These are phyloP conservation scores for Aspergillus baeticus DNA, from an alignment of 495 filamentous ascomycete species.

Conservation along the genomic window DNA sequence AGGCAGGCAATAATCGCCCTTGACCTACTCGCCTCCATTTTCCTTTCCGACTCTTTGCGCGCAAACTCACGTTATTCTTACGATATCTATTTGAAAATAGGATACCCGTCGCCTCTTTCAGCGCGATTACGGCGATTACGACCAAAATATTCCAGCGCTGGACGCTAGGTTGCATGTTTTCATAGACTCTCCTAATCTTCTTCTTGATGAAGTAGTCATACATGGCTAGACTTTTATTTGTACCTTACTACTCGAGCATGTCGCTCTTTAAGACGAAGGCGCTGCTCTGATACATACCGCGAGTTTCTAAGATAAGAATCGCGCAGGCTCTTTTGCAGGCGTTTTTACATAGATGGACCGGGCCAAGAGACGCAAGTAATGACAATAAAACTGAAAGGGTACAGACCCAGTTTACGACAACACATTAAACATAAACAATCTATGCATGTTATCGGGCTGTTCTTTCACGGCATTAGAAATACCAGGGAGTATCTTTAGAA, in stretches of 20 bases:
- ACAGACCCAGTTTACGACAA: not conserved
- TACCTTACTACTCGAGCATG: conserved; percentile 8
- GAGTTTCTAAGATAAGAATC: not conserved
- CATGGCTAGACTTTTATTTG: not conserved
- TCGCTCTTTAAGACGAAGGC: not conserved
- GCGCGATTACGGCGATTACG: not conserved
- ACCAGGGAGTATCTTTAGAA: no score
- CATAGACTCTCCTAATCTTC: conserved; percentile 16
- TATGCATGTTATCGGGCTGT: not conserved
- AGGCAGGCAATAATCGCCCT: conserved; percentile 16
- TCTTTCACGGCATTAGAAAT: not conserved
- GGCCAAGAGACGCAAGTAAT: conserved; percentile 1
- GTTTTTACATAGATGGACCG: conserved; percentile 18
- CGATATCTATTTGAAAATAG: not conserved
- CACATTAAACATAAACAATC: not conserved
- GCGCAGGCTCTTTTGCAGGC: conserved; percentile 6
- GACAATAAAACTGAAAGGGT: conserved; percentile 3
- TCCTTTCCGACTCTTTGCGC: not conserved
- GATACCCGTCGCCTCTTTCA: conserved; percentile 2
- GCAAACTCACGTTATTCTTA: not conserved
- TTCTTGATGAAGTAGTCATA: not conserved
- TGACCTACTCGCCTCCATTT: not conserved
- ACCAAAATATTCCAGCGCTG: conserved; percentile 15
- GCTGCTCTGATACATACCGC: not conserved
- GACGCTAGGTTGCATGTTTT: conserved; percentile 17